These are phyloP conservation scores for Babesia sp. DNA, from an alignment of 169 alveolate genomes.

Conservation along the genomic window DNA sequence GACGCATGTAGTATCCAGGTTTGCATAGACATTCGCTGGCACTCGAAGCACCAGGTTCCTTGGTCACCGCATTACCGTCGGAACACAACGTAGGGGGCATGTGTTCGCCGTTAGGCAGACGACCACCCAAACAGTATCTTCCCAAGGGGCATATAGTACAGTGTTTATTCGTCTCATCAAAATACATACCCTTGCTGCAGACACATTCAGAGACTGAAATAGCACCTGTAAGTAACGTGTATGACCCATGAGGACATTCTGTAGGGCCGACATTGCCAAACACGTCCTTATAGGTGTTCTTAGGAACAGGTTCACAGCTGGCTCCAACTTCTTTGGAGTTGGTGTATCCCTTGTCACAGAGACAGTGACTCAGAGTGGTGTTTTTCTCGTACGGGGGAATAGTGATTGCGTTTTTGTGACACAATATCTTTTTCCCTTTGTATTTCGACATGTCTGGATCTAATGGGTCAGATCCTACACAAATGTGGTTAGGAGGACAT, in stretches of 20 bases:
- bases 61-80: slow-evolving; percentile 59
- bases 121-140: slow-evolving; percentile 77
- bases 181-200: slow-evolving; percentile 66
- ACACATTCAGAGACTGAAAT: slow-evolving; percentile 62
- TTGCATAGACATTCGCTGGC: slow-evolving; percentile 67
- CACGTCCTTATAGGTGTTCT: slow-evolving; percentile 70
- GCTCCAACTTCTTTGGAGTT: slow-evolving; percentile 16
- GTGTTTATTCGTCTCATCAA: slow-evolving; percentile 4
- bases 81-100: slow-evolving; percentile 63
- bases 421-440: slow-evolving; percentile 70
- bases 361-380: slow-evolving; percentile 65
- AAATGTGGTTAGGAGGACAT: slow-evolving; percentile 76
- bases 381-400: slow-evolving; percentile 70
- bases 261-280: slow-evolving; percentile 70
- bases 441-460: slow-evolving; percentile 46
- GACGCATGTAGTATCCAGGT: slow-evolving; percentile 62
- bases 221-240: slow-evolving; percentile 71
- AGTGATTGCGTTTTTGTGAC: slow-evolving; percentile 75
- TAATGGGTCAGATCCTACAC: slow-evolving; percentile 79
- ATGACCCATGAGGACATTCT: slow-evolving; percentile 78
- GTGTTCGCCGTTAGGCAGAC: slow-evolving; percentile 24
- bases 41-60: slow-evolving; percentile 50
- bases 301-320: slow-evolving; percentile 62
- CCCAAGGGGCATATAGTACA: slow-evolving; percentile 80
- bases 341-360: slow-evolving; percentile 73